Conservation (phyloP, 805 yeast genomes). For the Candida endomychidarum region DNA sequence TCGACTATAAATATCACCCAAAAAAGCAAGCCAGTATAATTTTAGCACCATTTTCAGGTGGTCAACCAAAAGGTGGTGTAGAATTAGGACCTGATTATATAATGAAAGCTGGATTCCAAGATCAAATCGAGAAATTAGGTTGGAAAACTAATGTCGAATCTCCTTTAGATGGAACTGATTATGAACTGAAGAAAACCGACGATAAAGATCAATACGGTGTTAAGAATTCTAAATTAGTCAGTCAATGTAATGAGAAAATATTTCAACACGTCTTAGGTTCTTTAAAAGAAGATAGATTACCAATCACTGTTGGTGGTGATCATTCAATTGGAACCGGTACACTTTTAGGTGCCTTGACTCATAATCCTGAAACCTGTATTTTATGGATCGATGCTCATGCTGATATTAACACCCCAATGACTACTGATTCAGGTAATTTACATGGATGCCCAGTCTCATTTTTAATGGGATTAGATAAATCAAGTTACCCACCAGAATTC, state of each 20-base stretch:
- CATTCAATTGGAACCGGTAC: slow-evolving; percentile 96
- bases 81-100: slow-evolving; percentile 90
- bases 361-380: slow-evolving; percentile 83
- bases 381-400: slow-evolving; percentile 99
- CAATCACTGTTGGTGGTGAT: slow-evolving; percentile 93
- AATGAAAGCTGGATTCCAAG: slow-evolving; percentile 66
- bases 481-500: slow-evolving; percentile 69
- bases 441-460: slow-evolving; percentile 98
- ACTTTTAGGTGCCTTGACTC: slow-evolving; percentile 75
- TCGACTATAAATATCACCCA: slow-evolving; percentile 54
- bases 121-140: slow-evolving; percentile 64
- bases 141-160: slow-evolving; percentile 60
- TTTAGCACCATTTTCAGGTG: slow-evolving; percentile 92
- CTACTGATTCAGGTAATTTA: slow-evolving; percentile 84
- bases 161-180: slow-evolving; percentile 53
- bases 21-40: slow-evolving; percentile 64
- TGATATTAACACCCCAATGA: slow-evolving; percentile 85
- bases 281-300: slow-evolving; percentile 51
- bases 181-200: slow-evolving; percentile 42
- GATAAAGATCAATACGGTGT: slow-evolving; percentile 51
- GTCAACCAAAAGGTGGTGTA: slow-evolving; percentile 92
- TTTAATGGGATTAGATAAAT: slow-evolving; percentile 74
- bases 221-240: slow-evolving; percentile 76
- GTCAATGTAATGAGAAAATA: slow-evolving; percentile 65
- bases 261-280: slow-evolving; percentile 58